These are phyloP conservation scores for Euryodendron excelsum DNA, from an alignment of 148 eudicot species.

Conservation along the genomic window DNA sequence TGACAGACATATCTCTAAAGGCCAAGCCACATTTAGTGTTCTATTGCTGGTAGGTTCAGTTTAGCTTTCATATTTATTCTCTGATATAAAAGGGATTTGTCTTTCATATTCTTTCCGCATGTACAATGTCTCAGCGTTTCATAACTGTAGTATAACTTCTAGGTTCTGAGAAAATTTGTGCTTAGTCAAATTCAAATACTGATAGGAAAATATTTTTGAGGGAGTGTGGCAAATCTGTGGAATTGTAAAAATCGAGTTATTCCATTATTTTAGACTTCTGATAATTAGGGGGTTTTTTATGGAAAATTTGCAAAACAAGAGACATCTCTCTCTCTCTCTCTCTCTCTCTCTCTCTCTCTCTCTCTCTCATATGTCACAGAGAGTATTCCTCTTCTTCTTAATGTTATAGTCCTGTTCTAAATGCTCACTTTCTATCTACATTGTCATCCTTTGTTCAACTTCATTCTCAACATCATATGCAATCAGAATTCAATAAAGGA, in stretches of 20 bases:
- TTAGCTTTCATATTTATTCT: background rate
- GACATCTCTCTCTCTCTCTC: background rate
- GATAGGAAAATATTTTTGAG: background rate
- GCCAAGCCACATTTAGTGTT: constrained; percentile 67
- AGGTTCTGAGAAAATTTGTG: background rate
- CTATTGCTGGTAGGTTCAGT: constrained; percentile 61
- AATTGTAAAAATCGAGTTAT: background rate
- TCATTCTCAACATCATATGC: background rate
- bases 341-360: background rate
- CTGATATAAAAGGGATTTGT: too few species aligned
- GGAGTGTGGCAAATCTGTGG: background rate
- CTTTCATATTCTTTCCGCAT: background rate
- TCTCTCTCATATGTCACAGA: background rate
- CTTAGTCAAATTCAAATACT: background rate
- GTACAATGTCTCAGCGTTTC: background rate
- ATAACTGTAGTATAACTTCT: background rate
- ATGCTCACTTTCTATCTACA: background rate
- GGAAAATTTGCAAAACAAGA: background rate
- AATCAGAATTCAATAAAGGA: background rate
- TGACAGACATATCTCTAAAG: constrained; percentile 54
- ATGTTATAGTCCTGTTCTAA: background rate
- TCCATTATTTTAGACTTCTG: background rate
- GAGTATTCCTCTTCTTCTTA: background rate
- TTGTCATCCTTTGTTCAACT: background rate
- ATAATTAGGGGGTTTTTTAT: too few species aligned